Conservation (phyloP, 73 alveolate species). For the Tetrahymena malaccensis region DNA sequence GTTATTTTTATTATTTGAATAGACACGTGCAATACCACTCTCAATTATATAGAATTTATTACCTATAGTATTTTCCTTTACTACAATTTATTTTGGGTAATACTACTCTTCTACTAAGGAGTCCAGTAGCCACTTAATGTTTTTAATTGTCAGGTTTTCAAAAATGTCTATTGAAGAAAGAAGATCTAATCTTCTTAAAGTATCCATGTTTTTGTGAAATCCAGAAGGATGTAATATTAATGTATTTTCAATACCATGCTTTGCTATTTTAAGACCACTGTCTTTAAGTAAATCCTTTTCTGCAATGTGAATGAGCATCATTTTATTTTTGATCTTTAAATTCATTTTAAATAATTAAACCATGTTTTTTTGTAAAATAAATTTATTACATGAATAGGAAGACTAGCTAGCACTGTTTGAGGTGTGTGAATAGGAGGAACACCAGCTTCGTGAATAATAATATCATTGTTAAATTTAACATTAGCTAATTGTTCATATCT, state of each 20-base stretch:
- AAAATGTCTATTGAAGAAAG: slow-evolving; percentile 24
- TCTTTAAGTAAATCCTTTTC: slow-evolving; percentile 32
- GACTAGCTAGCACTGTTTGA: slow-evolving; percentile 17
- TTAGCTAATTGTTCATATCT: background rate
- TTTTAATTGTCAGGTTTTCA: slow-evolving; percentile 11
- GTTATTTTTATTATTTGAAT: slow-evolving; percentile 8
- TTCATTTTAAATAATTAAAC: background rate
- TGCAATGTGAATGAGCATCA: slow-evolving; percentile 33
- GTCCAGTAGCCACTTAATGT: slow-evolving; percentile 23
- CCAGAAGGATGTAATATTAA: slow-evolving; percentile 12
- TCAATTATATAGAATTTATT: slow-evolving; percentile 37
- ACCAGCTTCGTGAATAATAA: slow-evolving; percentile 42
- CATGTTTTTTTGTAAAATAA: too few species aligned
- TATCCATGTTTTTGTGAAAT: background rate
- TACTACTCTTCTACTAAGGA: slow-evolving; percentile 10
- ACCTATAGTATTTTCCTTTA: slow-evolving; percentile 35
- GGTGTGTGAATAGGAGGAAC: slow-evolving; percentile 47
- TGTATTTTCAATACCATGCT: slow-evolving; percentile 34
- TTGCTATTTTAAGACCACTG: slow-evolving; percentile 35
- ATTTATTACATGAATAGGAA: slow-evolving; percentile 4
- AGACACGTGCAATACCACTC: slow-evolving; percentile 40
- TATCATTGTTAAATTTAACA: slow-evolving; percentile 28
- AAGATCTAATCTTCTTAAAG: slow-evolving; percentile 24
- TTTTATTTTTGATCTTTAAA: slow-evolving; percentile 5
- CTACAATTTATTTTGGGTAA: slow-evolving; percentile 28